Percentiles rank a stretch among this genome's conserved stretches.
These are phyloP conservation scores for Orbilia blumenaviensis DNA, from an alignment of 2,329 filamentous ascomycete species.

Conservation along the genomic window DNA sequence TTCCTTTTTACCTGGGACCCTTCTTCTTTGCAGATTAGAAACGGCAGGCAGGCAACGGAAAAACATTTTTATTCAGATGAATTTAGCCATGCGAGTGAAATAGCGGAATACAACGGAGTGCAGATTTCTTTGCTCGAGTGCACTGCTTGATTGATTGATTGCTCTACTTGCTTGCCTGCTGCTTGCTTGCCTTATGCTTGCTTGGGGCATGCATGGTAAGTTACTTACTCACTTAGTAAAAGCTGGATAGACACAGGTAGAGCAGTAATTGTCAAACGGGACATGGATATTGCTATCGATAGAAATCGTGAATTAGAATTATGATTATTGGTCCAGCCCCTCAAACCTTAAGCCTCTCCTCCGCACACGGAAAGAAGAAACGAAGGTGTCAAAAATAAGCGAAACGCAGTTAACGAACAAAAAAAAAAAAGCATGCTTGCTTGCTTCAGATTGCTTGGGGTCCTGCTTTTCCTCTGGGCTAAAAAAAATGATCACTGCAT, in stretches of 20 bases:
- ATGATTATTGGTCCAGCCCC: conserved; percentile 40
- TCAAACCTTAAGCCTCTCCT: conserved; percentile 12
- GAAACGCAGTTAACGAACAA: conserved; percentile 41
- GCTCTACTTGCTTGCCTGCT: too few relatives aligned
- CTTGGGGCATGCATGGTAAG: too few relatives aligned
- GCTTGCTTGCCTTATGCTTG: too few relatives aligned
- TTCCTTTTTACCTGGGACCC: neutral
- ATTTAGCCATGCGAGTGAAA: conserved; percentile 49
- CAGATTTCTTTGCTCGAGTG: neutral
- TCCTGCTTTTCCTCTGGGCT: too few relatives aligned
- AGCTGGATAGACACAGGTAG: neutral
- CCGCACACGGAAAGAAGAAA: conserved; percentile 36
- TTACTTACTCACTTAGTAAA: too few relatives aligned
- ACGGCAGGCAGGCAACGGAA: conserved; percentile 46
- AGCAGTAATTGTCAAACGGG: neutral
- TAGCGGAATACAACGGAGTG: conserved; percentile 15
- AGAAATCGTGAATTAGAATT: conserved; percentile 17
- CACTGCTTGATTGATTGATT: too few relatives aligned
- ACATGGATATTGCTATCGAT: conserved; percentile 27
- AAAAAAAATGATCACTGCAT: neutral
- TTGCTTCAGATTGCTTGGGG: too few relatives aligned
- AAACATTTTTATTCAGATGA: conserved; percentile 45
- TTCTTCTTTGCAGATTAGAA: conserved; percentile 16
- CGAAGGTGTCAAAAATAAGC: conserved; percentile 50
- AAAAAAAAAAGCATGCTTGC: neutral